These are phyloP conservation scores for Naganishia kalamii DNA, from an alignment of 768 basidiomycete species.

Conservation along the genomic window DNA sequence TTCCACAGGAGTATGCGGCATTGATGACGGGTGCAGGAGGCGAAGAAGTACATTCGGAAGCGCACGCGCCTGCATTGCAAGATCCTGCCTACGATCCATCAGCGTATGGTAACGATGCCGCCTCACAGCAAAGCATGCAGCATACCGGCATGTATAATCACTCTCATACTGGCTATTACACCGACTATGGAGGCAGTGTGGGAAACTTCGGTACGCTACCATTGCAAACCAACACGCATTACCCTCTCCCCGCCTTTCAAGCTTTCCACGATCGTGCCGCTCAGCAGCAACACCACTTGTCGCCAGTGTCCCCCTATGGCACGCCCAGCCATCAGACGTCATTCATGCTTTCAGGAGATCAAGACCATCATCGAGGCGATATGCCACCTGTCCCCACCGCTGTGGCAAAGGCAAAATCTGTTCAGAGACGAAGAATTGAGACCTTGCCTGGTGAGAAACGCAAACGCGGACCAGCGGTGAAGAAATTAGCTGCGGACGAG, in stretches of 20 bases:
- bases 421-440: constrained; percentile 1
- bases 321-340: constrained; percentile 6
- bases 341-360: constrained; percentile 6
- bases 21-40: constrained; percentile 5
- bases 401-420: background rate
- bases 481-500: constrained; percentile 22
- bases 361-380: constrained; percentile 13
- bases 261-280: constrained; percentile 4
- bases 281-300: constrained; percentile 3
- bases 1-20: constrained; percentile 7
- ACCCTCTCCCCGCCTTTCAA: constrained; percentile 8
- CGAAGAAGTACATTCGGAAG: background rate
- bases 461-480: constrained; percentile 22
- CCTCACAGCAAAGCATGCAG: constrained; percentile 1
- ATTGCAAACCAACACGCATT: constrained; percentile 5
- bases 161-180: background rate
- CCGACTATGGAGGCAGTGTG: background rate
- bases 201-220: constrained; percentile 1
- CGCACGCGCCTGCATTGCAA: constrained; percentile 7
- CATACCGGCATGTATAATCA: background rate
- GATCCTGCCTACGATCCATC: constrained; percentile 5
- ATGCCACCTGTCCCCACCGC: constrained; percentile 11
- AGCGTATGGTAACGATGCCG: background rate
- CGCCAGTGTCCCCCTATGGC: constrained; percentile 7
- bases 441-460: constrained; percentile 18